phyloP scores from a whole-genome alignment of 805 yeast genomes.

The Middelhovenomyces tepae region DNA sequence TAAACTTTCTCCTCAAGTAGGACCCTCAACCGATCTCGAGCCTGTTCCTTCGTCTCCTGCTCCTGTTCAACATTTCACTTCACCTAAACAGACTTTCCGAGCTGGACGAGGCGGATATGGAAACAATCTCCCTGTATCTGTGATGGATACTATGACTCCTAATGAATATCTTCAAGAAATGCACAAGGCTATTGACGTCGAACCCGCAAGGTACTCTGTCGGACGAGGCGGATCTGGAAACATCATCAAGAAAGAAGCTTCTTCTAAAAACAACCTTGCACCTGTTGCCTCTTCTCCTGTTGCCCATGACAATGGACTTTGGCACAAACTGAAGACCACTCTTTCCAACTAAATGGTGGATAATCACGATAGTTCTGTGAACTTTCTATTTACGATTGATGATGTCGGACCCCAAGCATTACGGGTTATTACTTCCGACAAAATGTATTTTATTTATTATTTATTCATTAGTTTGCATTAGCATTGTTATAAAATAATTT shows the following conservation, averaged over 20 bases:
- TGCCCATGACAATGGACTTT: too few relatives aligned
- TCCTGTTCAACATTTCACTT: slow-evolving; percentile 28
- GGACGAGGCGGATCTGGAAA: slow-evolving; percentile 33
- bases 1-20: slow-evolving; percentile 6
- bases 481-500: too few relatives aligned
- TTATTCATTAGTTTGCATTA: too few relatives aligned
- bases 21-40: slow-evolving; percentile 9
- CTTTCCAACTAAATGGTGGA: too few relatives aligned
- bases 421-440: too few relatives aligned
- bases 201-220: slow-evolving; percentile 25
- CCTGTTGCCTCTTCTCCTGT: slow-evolving; percentile 1
- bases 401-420: too few relatives aligned
- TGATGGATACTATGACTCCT: slow-evolving; percentile 24
- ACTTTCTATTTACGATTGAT: too few relatives aligned
- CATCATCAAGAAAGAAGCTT: slow-evolving; percentile 14
- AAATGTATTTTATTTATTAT: too few relatives aligned
- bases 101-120: slow-evolving; percentile 34
- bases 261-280: slow-evolving; percentile 1
- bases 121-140: slow-evolving; percentile 24
- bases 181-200: slow-evolving; percentile 23
- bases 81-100: slow-evolving; percentile 26
- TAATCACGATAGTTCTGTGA: too few relatives aligned
- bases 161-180: slow-evolving; percentile 27
- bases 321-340: too few relatives aligned
- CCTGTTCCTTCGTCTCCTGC: slow-evolving; percentile 24